Evolutionary conservation across 805 yeast genomes (phyloP).

Genomic region (Peterozyma xylosa): DNA sequence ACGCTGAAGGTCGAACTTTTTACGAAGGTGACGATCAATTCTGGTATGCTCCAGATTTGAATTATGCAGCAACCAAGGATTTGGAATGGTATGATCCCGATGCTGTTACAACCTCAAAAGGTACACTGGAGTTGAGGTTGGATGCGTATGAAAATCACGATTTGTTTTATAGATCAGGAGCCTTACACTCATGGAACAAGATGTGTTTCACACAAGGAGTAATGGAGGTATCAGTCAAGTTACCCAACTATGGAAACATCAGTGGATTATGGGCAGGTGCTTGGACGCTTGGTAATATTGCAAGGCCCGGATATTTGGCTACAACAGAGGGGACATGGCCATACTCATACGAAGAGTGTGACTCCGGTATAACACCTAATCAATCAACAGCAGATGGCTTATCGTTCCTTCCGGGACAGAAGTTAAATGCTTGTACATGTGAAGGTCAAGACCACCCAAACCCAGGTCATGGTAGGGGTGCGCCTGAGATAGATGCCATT

Average conservation of each 20-base stretch:
- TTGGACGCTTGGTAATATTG: constrained; percentile 92
- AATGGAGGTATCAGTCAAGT: constrained; percentile 64
- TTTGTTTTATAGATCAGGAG: constrained; percentile 79
- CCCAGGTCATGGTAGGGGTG: constrained; percentile 84
- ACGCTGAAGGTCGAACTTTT: constrained; percentile 83
- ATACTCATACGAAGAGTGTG: constrained; percentile 78
- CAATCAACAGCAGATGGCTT: constrained; percentile 89
- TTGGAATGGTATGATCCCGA: constrained; percentile 96
- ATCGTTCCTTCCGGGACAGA: constrained; percentile 81
- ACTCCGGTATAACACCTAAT: constrained; percentile 91
- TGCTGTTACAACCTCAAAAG: constrained; percentile 71
- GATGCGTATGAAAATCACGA: constrained; percentile 81
- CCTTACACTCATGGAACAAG: constrained; percentile 91
- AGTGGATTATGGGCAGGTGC: constrained; percentile 95
- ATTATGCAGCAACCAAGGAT: constrained; percentile 84
- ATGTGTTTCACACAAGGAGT: constrained; percentile 83
- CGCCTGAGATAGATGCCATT: constrained; percentile 89
- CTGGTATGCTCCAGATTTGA: constrained; percentile 77
- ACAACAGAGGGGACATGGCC: constrained; percentile 96
- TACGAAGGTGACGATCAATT: constrained; percentile 89
- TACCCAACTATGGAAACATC: constrained; percentile 74
- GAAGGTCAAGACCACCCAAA: constrained; percentile 82
- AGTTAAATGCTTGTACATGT: constrained; percentile 72
- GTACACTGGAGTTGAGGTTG: constrained; percentile 59
- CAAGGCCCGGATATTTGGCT: constrained; percentile 84